Percentiles rank a stretch among this genome's conserved stretches.
phyloP scores from a whole-genome alignment of 106 monocot genomes.

The Apostasia ramifera region DNA sequence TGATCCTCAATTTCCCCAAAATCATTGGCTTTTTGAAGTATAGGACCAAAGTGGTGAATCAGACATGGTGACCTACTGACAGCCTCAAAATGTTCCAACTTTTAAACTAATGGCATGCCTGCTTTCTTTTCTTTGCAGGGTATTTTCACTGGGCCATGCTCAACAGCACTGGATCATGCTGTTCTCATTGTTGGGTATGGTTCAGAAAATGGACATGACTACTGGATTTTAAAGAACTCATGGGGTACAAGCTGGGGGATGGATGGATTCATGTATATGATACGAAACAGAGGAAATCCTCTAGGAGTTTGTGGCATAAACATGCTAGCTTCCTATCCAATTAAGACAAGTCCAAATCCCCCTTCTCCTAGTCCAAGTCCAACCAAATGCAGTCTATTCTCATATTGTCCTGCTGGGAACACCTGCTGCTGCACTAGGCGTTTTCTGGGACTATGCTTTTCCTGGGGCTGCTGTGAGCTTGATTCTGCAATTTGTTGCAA shows the following conservation, averaged over 20 bases:
- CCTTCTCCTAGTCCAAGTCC: constrained; percentile 75
- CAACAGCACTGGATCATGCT: constrained; percentile 91
- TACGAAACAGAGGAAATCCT: constrained; percentile 53
- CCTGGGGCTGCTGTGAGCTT: constrained; percentile 88
- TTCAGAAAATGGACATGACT: constrained; percentile 73
- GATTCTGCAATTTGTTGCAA: constrained; percentile 89
- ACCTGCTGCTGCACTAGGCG: constrained; percentile 80
- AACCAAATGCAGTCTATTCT: constrained; percentile 68
- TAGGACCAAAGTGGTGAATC: too few relatives aligned
- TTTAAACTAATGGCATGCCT: too few relatives aligned
- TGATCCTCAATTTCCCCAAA: too few relatives aligned
- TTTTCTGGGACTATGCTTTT: constrained; percentile 74
- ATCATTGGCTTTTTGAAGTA: too few relatives aligned
- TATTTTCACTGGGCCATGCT: constrained; percentile 90
- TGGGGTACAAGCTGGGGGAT: constrained; percentile 98
- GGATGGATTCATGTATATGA: constrained; percentile 80
- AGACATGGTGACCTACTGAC: too few relatives aligned
- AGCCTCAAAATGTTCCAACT: too few relatives aligned
- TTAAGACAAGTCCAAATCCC: constrained; percentile 80
- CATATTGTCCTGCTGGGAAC: constrained; percentile 60
- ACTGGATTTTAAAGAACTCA: constrained; percentile 98
- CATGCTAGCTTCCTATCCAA: constrained; percentile 80
- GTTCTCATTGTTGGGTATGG: constrained; percentile 96
- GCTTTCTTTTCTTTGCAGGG: constrained; percentile 42
- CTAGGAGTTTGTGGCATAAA: constrained; percentile 88